Evolutionary conservation across 495 filamentous ascomycete species (phyloP).

Genomic region (Penicillium silybi): DNA sequence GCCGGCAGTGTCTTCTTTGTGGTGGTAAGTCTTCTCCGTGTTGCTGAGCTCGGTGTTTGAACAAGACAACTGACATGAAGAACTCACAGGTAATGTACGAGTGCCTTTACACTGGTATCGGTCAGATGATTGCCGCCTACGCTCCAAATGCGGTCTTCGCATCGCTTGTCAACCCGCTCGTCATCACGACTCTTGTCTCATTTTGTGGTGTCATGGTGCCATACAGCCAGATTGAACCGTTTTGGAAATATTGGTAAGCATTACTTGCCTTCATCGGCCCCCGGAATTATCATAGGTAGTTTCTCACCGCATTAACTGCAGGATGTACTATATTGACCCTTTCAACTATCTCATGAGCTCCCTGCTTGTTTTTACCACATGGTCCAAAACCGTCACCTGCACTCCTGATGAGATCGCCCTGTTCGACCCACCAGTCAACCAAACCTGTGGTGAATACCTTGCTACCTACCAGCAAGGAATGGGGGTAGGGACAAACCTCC

Average conservation of each 20-base stretch:
- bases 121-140: background rate
- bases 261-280: too few relatives aligned
- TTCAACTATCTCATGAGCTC: slow-evolving; percentile 63
- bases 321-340: slow-evolving; percentile 69
- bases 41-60: too few relatives aligned
- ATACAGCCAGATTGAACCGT: slow-evolving; percentile 44
- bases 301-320: too few relatives aligned
- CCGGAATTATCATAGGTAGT: too few relatives aligned
- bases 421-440: slow-evolving; percentile 46
- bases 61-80: too few relatives aligned
- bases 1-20: background rate
- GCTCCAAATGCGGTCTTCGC: background rate
- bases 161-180: background rate
- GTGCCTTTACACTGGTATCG: too few relatives aligned
- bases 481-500: slow-evolving; percentile 48
- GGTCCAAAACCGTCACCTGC: slow-evolving; percentile 56
- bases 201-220: background rate
- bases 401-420: slow-evolving; percentile 49
- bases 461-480: slow-evolving; percentile 40
- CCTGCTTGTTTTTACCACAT: slow-evolving; percentile 54
- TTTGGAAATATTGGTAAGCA: slow-evolving; percentile 71
- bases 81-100: too few relatives aligned
- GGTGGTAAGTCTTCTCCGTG: too few relatives aligned
- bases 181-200: background rate
- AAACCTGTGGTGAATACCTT: slow-evolving; percentile 56